Base-by-base conservation (phyloP, 1,284 basidiomycete genomes). In the Boletus semigastroideus region DNA sequence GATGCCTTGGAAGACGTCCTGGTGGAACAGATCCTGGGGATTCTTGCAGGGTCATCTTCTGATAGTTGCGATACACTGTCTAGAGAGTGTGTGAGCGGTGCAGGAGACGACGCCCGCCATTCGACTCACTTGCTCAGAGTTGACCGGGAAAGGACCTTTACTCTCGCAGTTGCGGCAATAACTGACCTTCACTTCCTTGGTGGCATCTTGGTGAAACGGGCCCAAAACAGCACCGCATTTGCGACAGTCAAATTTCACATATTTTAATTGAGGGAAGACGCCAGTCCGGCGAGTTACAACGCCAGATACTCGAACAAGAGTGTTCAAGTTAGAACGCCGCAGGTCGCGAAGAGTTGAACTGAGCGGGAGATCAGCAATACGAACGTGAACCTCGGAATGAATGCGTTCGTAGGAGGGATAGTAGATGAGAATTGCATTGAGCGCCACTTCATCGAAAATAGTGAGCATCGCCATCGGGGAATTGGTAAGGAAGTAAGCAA, bases 31-130 rank as follows among this genome's bases (percentile, higher is more conserved):
- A 94, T 2, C 96, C 97, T n/a, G 96, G 96, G 13, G 94, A 95
- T 71, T 99, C 97, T 67, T 99, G 96, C 40, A 99, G 74, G 4
- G 96, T 98, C 92, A 99, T 92, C 73, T 94, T 98, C 71, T 99
- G 97, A 70, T 97, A 99, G 72, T 99, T 99, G 52, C 97, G 83
- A 72, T 99, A 99, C 4, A 99, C 87, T 0, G 97, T 99, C 91
- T 99, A 68, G n/a, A 50, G 46, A 14, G 37, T 19, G 30, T 11
- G 9, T 31, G 31, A 20, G 56, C 22, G 46, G 17, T 19, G 17
- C 8, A 22, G 34, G 30, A 22, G 50, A 48, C 4, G 22, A 38
- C 11, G 33, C 27, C 19, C 3, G 25, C 17, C 19, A 25, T 28
- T 34, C 7, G 11, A 54, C 62, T 42, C 51, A 90, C 91, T 77